phyloP scores from a whole-genome alignment of 2,329 filamentous ascomycete genomes.

The Lasiodiplodia gonubiensis region DNA sequence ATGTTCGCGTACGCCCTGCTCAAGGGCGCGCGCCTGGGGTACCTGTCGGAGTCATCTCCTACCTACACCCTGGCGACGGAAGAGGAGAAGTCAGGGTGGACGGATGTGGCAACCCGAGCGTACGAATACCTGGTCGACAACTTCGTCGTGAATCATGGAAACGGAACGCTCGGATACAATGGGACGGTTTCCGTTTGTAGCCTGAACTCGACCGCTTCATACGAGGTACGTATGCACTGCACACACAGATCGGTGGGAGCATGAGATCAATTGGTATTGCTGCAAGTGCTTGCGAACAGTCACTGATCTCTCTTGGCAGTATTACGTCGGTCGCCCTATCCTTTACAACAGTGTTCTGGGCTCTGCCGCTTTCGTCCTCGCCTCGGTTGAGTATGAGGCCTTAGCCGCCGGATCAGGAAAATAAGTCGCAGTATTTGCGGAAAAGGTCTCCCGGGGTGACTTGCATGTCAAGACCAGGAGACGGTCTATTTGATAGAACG shows the following conservation, averaged over 20 bases:
- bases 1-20: conserved; percentile 51
- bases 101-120: conserved; percentile 49
- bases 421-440: background rate
- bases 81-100: conserved; percentile 38
- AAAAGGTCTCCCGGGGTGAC: background rate
- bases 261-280: background rate
- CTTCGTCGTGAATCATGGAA: conserved; percentile 54
- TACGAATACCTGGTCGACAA: conserved; percentile 52
- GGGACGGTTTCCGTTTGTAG: conserved; percentile 41
- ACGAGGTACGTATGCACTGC: conserved; percentile 34
- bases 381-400: conserved; percentile 36
- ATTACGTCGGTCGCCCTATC: conserved; percentile 51
- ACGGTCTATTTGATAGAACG: background rate
- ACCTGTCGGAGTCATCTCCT: conserved; percentile 34
- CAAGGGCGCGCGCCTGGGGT: conserved; percentile 43
- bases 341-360: conserved; percentile 35
- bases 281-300: background rate
- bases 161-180: conserved; percentile 40
- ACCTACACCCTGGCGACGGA: conserved; percentile 35
- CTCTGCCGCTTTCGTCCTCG: conserved; percentile 36
- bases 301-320: conserved; percentile 38
- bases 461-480: background rate
- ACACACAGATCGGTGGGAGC: background rate
- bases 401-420: background rate
- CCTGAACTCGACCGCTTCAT: conserved; percentile 35